Evolutionary conservation across 2,329 filamentous ascomycete species (phyloP).

Genomic region (Leptographium galeiforme): DNA sequence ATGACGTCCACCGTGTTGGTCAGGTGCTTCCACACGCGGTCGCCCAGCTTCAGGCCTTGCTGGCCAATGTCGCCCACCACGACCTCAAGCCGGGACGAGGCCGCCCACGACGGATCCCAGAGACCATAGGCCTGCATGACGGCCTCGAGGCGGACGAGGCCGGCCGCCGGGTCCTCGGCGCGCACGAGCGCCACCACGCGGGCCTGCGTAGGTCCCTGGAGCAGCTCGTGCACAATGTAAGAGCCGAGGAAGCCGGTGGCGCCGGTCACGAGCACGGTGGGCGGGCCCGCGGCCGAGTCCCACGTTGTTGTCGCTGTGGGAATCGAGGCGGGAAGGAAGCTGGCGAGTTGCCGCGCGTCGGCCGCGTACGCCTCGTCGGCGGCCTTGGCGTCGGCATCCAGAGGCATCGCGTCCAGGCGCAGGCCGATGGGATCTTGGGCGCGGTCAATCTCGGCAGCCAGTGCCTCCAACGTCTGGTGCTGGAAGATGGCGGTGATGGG

Average conservation of each 20-base stretch:
- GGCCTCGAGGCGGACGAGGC: conserved; percentile 48
- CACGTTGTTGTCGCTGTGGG: conserved; percentile 10
- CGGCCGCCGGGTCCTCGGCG: conserved; percentile 46
- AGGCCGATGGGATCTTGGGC: conserved; percentile 10
- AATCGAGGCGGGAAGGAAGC: conserved; percentile 29
- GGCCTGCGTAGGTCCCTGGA: conserved; percentile 42
- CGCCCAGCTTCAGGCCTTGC: conserved; percentile 48
- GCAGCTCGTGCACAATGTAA: conserved; percentile 63
- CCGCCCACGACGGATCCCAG: conserved; percentile 39
- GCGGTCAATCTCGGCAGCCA: conserved; percentile 33
- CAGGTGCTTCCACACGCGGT: conserved; percentile 53
- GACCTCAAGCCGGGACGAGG: conserved; percentile 41
- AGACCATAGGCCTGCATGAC: conserved; percentile 66
- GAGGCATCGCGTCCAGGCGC: conserved; percentile 6
- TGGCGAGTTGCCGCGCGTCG: conserved; percentile 25
- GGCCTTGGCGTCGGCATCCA: conserved; percentile 1
- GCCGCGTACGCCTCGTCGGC: conserved; percentile 10
- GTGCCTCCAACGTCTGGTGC: conserved; percentile 36
- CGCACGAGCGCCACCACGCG: conserved; percentile 67
- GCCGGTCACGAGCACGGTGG: conserved; percentile 69
- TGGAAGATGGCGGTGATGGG: conserved; percentile 60
- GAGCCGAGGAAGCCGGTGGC: conserved; percentile 83
- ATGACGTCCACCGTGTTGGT: conserved; percentile 55
- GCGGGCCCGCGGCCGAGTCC: too few relatives aligned
- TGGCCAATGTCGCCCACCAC: conserved; percentile 64